Conservation (phyloP, 768 basidiomycete genomes). For the Pulveroboletus sp. region DNA sequence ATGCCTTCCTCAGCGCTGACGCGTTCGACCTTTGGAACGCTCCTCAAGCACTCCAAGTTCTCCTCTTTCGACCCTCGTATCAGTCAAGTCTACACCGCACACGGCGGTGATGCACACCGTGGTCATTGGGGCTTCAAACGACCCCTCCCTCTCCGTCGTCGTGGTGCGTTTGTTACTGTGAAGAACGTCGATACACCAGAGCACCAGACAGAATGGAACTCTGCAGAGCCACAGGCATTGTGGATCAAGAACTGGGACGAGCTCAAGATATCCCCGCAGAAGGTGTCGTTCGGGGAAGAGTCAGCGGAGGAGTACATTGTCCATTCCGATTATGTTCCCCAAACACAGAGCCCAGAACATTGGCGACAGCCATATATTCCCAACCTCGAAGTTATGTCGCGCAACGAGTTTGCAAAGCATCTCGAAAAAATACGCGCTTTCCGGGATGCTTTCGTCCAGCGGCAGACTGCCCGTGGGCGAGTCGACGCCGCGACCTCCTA, state of each 20-base stretch:
- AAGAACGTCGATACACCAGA: constrained; percentile 65
- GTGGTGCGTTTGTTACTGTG: constrained; percentile 61
- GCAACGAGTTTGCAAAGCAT: constrained; percentile 53
- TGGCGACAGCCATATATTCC: constrained; percentile 33
- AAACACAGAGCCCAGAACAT: constrained; percentile 9
- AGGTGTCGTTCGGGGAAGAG: constrained; percentile 9
- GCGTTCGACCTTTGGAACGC: constrained; percentile 66
- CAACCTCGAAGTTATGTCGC: constrained; percentile 60
- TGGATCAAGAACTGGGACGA: constrained; percentile 68
- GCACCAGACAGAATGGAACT: constrained; percentile 75
- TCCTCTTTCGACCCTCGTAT: constrained; percentile 73
- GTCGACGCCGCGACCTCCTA: constrained; percentile 22
- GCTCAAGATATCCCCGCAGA: constrained; percentile 30
- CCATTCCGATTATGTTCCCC: constrained; percentile 26
- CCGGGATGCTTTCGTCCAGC: constrained; percentile 54
- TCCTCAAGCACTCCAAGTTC: constrained; percentile 80
- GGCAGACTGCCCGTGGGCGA: constrained; percentile 16
- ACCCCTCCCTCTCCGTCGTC: constrained; percentile 62
- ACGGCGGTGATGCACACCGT: constrained; percentile 63
- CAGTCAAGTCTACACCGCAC: constrained; percentile 71
- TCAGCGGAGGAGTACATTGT: constrained; percentile 17
- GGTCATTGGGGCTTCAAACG: constrained; percentile 88
- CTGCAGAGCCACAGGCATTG: constrained; percentile 58
- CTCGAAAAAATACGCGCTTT: constrained; percentile 51
- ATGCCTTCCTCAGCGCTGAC: constrained; percentile 31